Percentiles rank a stretch among this genome's conserved stretches.
These are phyloP conservation scores for Tarenaya hassleriana DNA, from an alignment of 345 rosid genomes.

Conservation along the genomic window DNA sequence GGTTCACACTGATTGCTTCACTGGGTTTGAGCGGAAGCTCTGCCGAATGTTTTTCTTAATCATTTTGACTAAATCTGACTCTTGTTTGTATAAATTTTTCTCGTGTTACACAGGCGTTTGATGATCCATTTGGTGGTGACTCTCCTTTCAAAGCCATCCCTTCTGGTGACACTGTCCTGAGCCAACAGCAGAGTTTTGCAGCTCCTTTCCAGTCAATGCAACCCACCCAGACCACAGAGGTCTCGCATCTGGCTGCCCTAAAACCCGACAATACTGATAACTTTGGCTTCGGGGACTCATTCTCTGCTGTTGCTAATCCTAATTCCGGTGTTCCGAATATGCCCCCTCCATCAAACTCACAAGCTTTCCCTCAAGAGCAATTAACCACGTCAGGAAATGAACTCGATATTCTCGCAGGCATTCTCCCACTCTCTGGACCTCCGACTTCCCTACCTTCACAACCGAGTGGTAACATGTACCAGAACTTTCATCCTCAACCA, in stretches of 20 bases:
- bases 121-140: slow-evolving; percentile 94
- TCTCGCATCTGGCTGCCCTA: slow-evolving; percentile 11
- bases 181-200: slow-evolving; percentile 33
- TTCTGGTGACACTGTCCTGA: slow-evolving; percentile 28
- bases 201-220: slow-evolving; percentile 33
- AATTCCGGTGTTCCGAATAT: slow-evolving; percentile 23
- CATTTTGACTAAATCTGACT: neutral
- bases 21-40: neutral
- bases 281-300: slow-evolving; percentile 44
- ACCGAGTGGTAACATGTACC: slow-evolving; percentile 19
- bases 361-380: slow-evolving; percentile 42
- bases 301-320: slow-evolving; percentile 40
- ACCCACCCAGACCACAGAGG: slow-evolving; percentile 10
- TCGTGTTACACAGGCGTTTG: slow-evolving; percentile 58
- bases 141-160: slow-evolving; percentile 78
- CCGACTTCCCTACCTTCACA: slow-evolving; percentile 31
- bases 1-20: slow-evolving; percentile 3
- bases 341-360: slow-evolving; percentile 31
- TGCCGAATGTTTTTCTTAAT: neutral
- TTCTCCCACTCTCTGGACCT: slow-evolving; percentile 73
- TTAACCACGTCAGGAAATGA: slow-evolving; percentile 39
- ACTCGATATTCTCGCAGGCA: slow-evolving; percentile 76
- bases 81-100: neutral
- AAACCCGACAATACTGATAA: slow-evolving; percentile 23
- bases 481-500: slow-evolving; percentile 16